phyloP scores from a whole-genome alignment of 139 green algal genomes.

The Picochlorum sp. region DNA sequence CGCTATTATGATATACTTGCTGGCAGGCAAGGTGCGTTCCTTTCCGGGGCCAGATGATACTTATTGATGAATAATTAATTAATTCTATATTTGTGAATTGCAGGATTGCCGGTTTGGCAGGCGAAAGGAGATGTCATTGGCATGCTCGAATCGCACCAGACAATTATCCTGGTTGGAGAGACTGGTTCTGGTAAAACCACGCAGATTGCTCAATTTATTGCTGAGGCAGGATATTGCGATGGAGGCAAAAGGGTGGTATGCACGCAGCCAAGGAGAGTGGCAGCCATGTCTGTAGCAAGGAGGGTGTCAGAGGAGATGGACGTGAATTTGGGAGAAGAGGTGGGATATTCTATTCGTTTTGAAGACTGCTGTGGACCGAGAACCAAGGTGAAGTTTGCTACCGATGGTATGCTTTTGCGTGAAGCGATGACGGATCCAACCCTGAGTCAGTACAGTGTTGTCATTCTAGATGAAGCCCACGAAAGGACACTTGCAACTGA shows the following conservation, averaged over 20 bases:
- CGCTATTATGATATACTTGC: slow-evolving; percentile 90
- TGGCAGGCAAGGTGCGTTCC: slow-evolving; percentile 58
- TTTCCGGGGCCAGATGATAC: neutral
- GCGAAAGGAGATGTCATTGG: slow-evolving; percentile 86
- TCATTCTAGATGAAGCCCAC: slow-evolving; percentile 85
- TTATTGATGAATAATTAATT: neutral
- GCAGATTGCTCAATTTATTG: slow-evolving; percentile 98
- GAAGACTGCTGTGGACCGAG: slow-evolving; percentile 62
- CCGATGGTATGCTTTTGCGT: slow-evolving; percentile 94
- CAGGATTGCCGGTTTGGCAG: slow-evolving; percentile 93
- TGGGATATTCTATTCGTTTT: slow-evolving; percentile 87
- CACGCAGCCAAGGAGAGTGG: slow-evolving; percentile 84
- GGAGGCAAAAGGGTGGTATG: slow-evolving; percentile 66
- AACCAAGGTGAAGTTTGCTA: slow-evolving; percentile 86
- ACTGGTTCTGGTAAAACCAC: slow-evolving; percentile 97
- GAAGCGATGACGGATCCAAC: slow-evolving; percentile 83
- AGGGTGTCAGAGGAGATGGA: slow-evolving; percentile 87
- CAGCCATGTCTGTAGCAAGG: slow-evolving; percentile 75
- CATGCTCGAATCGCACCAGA: slow-evolving; percentile 89
- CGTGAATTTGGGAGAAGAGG: slow-evolving; percentile 64
- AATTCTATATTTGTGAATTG: neutral
- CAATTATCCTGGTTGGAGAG: slow-evolving; percentile 96
- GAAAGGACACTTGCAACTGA: slow-evolving; percentile 80
- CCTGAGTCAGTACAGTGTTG: slow-evolving; percentile 70
- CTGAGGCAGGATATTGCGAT: slow-evolving; percentile 73